These are phyloP conservation scores for Kwoniella sp. DNA, from an alignment of 768 basidiomycete species.

Conservation along the genomic window DNA sequence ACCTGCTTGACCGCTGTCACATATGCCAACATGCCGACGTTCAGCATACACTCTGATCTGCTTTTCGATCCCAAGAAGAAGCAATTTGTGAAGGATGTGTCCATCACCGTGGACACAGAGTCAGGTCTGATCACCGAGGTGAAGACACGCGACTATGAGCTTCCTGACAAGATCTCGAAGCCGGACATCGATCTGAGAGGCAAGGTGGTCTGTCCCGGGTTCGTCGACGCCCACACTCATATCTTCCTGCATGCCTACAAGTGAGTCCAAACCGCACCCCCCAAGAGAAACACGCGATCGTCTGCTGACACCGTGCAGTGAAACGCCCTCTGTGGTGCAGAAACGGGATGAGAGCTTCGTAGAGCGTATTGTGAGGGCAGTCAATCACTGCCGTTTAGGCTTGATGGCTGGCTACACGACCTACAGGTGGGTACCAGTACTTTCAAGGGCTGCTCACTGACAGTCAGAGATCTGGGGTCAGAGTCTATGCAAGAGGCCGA, in stretches of 20 bases:
- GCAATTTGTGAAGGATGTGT: not conserved
- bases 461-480: slow-evolving; percentile 26
- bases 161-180: not conserved
- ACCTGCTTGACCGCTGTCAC: not conserved
- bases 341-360: slow-evolving; percentile 32
- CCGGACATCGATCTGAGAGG: slow-evolving; percentile 29
- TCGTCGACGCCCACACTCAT: slow-evolving; percentile 36
- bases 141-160: not conserved
- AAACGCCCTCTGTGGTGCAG: slow-evolving; percentile 31
- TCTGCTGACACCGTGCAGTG: slow-evolving; percentile 12
- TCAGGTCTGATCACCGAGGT: slow-evolving; percentile 24
- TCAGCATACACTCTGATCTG: slow-evolving; percentile 5
- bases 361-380: slow-evolving; percentile 28
- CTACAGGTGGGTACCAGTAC: slow-evolving; percentile 19
- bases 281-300: no score
- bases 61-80: slow-evolving; percentile 13
- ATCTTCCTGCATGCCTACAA: slow-evolving; percentile 28
- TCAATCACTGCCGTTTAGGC: slow-evolving; percentile 29
- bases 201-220: slow-evolving; percentile 26
- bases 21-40: not conserved
- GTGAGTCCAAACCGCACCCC: not conserved
- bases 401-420: slow-evolving; percentile 36
- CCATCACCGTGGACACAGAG: slow-evolving; percentile 1
- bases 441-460: not conserved
- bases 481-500: slow-evolving; percentile 31